A percentile compares a stretch with the other conserved stretches of the same genome.
Evolutionary conservation across 768 basidiomycete genomes (phyloP).

Genomic region (Panellus pusillus): DNA sequence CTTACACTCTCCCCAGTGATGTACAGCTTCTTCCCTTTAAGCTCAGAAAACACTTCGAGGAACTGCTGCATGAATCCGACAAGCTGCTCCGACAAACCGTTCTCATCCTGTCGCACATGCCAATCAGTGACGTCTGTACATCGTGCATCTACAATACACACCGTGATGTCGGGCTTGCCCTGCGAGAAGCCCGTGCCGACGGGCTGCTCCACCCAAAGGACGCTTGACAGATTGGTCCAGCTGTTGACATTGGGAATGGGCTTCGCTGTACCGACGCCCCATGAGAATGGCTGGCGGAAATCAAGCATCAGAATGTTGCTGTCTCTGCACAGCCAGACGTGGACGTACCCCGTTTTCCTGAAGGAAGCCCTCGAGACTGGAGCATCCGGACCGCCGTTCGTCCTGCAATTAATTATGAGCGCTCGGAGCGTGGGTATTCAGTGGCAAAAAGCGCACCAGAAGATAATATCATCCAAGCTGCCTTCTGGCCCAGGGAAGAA

Average conservation of each 20-base stretch:
- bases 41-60: conserved; percentile 68
- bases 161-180: conserved; percentile 61
- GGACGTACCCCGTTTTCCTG: conserved; percentile 71
- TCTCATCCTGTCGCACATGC: conserved; percentile 39
- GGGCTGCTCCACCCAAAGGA: conserved; percentile 78
- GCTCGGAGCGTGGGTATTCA: not conserved
- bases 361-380: conserved; percentile 67
- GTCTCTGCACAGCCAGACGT: not conserved
- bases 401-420: conserved; percentile 43
- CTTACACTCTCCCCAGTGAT: conserved; percentile 75
- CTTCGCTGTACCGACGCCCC: conserved; percentile 62
- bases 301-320: not conserved
- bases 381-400: conserved; percentile 84
- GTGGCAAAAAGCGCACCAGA: conserved; percentile 50
- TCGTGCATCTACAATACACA: conserved; percentile 36
- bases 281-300: conserved; percentile 57
- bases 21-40: conserved; percentile 73
- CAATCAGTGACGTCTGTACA: not conserved
- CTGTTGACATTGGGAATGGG: conserved; percentile 66
- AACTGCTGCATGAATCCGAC: conserved; percentile 75
- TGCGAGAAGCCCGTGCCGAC: conserved; percentile 80
- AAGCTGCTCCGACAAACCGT: conserved; percentile 47
- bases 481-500: conserved; percentile 78
- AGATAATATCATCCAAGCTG: conserved; percentile 69
- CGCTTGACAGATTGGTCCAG: conserved; percentile 79